Evolutionary conservation across 2,329 filamentous ascomycete species (phyloP).

Genomic region (Endoconidiophora polonica): DNA sequence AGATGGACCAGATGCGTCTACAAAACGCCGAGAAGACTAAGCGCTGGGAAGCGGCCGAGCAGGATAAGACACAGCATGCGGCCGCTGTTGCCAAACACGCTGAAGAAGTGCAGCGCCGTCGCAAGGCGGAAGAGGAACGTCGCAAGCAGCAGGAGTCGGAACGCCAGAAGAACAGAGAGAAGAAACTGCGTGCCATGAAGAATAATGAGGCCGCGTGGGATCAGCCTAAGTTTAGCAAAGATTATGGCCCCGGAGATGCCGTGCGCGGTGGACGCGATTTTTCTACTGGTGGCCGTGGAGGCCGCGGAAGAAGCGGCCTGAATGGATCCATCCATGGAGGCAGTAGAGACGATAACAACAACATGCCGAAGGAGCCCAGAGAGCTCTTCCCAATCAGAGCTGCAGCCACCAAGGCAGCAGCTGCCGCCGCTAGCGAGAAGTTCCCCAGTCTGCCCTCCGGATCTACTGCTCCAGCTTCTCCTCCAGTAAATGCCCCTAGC

Average conservation of each 20-base stretch:
- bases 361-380: constrained; percentile 15
- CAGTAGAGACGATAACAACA: constrained; percentile 22
- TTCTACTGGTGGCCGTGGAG: background rate
- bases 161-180: constrained; percentile 40
- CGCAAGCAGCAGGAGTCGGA: constrained; percentile 37
- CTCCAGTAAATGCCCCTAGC: constrained; percentile 5
- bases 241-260: constrained; percentile 19
- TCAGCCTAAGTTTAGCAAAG: constrained; percentile 22
- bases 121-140: constrained; percentile 34
- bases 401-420: constrained; percentile 12
- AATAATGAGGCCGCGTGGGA: constrained; percentile 41
- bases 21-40: constrained; percentile 40
- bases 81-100: constrained; percentile 37
- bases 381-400: constrained; percentile 9
- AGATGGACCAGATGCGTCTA: constrained; percentile 45
- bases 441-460: constrained; percentile 12
- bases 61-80: constrained; percentile 39
- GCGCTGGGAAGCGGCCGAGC: constrained; percentile 40
- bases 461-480: background rate
- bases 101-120: constrained; percentile 35
- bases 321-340: background rate
- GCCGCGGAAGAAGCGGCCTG: background rate
- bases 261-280: constrained; percentile 10
- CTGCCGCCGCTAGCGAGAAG: background rate
- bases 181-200: constrained; percentile 43